Evolutionary conservation across 192 early-diverging fungal genomes (phyloP), one percentile per base, ranked within the genome.

Genomic region (Coemansia sp.): DNA sequence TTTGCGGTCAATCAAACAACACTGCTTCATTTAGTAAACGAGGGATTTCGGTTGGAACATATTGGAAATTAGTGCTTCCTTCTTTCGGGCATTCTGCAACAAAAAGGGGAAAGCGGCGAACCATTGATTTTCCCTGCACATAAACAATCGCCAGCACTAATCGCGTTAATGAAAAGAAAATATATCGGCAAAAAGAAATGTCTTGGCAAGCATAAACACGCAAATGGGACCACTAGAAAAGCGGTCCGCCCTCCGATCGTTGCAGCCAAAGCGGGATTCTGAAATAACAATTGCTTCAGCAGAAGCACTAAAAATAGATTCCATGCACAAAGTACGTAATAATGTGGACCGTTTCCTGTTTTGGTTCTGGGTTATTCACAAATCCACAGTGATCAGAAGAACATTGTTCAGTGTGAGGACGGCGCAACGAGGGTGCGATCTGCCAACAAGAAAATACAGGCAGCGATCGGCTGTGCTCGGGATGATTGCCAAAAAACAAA

Each of bases 281-380:
- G 14, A 55, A 55, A 17, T 41, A 6, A 41, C 53, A 31, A 47
- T n/a, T 28, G 23, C 14, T 47, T 11, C 23, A 28, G 45, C 15
- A n/a, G 45, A 5, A 5, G 28, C 12, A 12, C 52, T 41, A 53
- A 41, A 41, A 41, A 41, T 53, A 53, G 53, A 16, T 11, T 10
- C 26, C 53, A 56, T 56, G 42, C 53, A 56, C 53, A 45, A 55
- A 43, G 28, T 43, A 55, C 53, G 53, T 55, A 55, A 55, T 55
- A 28, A 42, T 21, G 28, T 18, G 9, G 42, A 11, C 23, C 23
- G 4, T 26, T 26, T 26, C 23, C 23, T 26, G 23, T 26, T 26
- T 26, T 26, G 23, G 23, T 26, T 26, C 23, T 26, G 23, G 23
- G 23, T 26, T 26, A 4, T 26, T 26, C 23, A 26, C 23, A 26